Base-by-base conservation (phyloP, 1,284 basidiomycete species). In the Cryptococcus sp. region DNA sequence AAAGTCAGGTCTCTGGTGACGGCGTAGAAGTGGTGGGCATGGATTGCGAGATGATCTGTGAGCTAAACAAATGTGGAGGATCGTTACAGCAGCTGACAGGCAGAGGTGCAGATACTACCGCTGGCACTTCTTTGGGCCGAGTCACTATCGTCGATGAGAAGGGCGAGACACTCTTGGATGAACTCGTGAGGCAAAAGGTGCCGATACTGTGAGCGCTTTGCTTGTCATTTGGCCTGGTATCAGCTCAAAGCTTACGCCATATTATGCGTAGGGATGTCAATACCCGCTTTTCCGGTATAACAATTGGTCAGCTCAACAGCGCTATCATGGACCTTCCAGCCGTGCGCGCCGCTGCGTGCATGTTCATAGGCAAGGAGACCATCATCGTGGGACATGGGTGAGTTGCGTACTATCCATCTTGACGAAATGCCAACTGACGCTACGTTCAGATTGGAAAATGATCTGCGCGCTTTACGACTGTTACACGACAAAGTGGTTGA, bases 41-140 rank as follows among this genome's bases (percentile, higher is more conserved):
- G 52, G 93, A 95, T 75, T 94, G 82, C 72, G 93, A 97, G 76
- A 92, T 96, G 89, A 83, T 94, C 25, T 93, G 78, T 79, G 61
- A 75, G 13, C 15, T 23, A n/a, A 35, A 20, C 17, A 25, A 51
- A 41, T 39, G 25, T 10, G 13, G 15, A 15, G 23, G 7, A 23
- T 43, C 19, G n/a, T n/a, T 42, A 47, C 43, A 15, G 8, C 30
- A 20, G 47, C 45, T 57, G 41, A 57, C 13, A 7, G 19, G 5
- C 19, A 30, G 6, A 15, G 38, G 11, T 30, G 19, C 52, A 79
- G 77, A 91, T 78, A 90, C 91, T 0, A 93, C 92, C 0, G 88
- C 88, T 5, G 93, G 93, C 0, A 85, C 91, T 81, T 85, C 88
- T 23, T 85, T 94, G 7, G 93, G 91, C 4, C 85, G 93, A 6